A percentile compares a stretch with the other conserved stretches of the same genome.
These are phyloP conservation scores for Francoa sonchifolia DNA, from an alignment of 441 rosid genomes.

Conservation along the genomic window DNA sequence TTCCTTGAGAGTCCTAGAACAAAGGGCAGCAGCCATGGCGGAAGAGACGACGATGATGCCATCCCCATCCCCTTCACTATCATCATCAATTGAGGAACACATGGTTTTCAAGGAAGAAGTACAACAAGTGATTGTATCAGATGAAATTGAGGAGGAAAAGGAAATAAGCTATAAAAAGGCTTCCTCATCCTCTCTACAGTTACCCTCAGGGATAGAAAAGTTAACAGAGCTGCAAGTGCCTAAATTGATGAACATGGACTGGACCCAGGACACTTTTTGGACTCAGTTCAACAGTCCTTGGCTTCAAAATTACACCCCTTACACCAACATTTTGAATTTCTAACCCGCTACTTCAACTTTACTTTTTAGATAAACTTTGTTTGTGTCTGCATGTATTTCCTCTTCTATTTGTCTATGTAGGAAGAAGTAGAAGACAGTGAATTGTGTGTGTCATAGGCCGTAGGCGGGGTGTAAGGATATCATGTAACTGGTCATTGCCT, in stretches of 20 bases:
- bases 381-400: too few species aligned
- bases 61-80: slow-evolving; percentile 10
- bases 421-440: too few species aligned
- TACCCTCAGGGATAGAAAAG: slow-evolving; percentile 31
- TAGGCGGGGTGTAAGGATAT: too few species aligned
- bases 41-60: slow-evolving; percentile 27
- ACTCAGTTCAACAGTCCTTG: slow-evolving; percentile 58
- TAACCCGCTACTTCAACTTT: slow-evolving; percentile 7
- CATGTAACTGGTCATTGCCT: too few species aligned
- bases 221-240: slow-evolving; percentile 66
- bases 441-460: too few species aligned
- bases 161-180: slow-evolving; percentile 11
- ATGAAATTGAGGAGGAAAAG: slow-evolving; percentile 5
- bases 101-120: slow-evolving; percentile 30
- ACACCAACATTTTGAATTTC: slow-evolving; percentile 43
- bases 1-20: slow-evolving; percentile 70
- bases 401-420: too few species aligned
- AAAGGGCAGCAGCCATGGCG: slow-evolving; percentile 69
- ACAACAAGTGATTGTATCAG: slow-evolving; percentile 15
- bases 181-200: slow-evolving; percentile 25
- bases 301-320: slow-evolving; percentile 56
- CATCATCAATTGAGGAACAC: slow-evolving; percentile 31
- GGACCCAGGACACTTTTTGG: slow-evolving; percentile 54
- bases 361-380: neutral
- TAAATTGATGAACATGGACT: slow-evolving; percentile 38